Evolutionary conservation across 192 early-diverging fungal genomes (phyloP).

Genomic region (Backusella circina): DNA sequence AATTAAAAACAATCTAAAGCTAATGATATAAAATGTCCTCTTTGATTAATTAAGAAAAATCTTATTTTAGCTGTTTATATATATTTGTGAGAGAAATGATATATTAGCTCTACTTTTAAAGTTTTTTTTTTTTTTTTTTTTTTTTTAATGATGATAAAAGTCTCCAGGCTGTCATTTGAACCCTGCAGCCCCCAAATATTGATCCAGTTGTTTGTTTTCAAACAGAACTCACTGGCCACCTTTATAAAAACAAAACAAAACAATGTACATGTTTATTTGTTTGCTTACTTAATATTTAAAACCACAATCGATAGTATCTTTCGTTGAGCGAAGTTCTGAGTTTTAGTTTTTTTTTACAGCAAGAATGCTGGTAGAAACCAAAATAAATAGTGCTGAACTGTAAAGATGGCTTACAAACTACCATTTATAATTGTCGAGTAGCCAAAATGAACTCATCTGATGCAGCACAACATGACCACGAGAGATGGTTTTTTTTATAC

Average conservation of each 20-base stretch:
- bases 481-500: neutral
- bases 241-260: neutral
- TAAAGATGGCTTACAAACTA: neutral
- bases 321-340: neutral
- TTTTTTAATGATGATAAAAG: neutral
- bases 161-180: neutral
- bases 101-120: neutral
- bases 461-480: slow-evolving; percentile 3
- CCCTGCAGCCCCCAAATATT: neutral
- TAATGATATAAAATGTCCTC: neutral
- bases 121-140: neutral
- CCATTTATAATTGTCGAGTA: neutral
- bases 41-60: neutral
- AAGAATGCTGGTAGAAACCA: neutral
- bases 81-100: neutral
- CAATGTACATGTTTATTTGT: neutral
- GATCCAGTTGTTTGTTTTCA: neutral
- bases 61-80: neutral
- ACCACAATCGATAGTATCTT: neutral
- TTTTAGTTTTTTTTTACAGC: neutral
- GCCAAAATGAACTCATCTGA: neutral
- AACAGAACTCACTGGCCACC: neutral
- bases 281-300: neutral
- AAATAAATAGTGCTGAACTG: neutral
- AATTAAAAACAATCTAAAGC: no score